Conservation (phyloP, 2,329 filamentous ascomycete genomes). For the Beauveria brongniartii region DNA sequence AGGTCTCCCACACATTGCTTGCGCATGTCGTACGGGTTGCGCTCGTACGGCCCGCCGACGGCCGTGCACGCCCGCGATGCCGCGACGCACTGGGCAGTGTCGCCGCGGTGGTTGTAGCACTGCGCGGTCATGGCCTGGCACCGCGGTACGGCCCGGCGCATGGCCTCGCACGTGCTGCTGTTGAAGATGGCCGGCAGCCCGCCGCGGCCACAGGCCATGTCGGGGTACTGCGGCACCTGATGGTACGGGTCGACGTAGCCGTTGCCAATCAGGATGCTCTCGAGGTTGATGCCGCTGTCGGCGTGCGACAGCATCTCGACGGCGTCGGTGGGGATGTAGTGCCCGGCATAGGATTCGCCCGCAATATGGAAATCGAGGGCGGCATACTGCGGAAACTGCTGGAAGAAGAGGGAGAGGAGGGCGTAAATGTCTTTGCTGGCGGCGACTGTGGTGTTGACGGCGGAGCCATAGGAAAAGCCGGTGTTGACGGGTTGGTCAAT, state of each 20-base stretch:
- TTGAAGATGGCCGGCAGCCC: slow-evolving; percentile 84
- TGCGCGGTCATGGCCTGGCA: slow-evolving; percentile 81
- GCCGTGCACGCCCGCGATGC: slow-evolving; percentile 99
- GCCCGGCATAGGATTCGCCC: slow-evolving; percentile 89
- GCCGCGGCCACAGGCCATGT: slow-evolving; percentile 95
- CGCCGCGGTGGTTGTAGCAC: slow-evolving; percentile 61
- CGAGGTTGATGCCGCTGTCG: slow-evolving; percentile 95
- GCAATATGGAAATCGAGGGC: slow-evolving; percentile 96
- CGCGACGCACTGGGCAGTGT: slow-evolving; percentile 70
- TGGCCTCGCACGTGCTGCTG: slow-evolving; percentile 67
- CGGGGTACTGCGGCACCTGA: slow-evolving; percentile 91
- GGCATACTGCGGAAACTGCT: slow-evolving; percentile 94
- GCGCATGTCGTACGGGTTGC: slow-evolving; percentile 92
- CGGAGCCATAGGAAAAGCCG: slow-evolving; percentile 89
- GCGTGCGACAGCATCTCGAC: slow-evolving; percentile 88
- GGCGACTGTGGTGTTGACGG: slow-evolving; percentile 87
- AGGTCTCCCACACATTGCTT: slow-evolving; percentile 62
- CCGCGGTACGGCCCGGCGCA: slow-evolving; percentile 87
- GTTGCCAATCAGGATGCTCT: slow-evolving; percentile 92
- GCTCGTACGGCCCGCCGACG: slow-evolving; percentile 88
- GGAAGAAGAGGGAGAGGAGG: slow-evolving; percentile 94
- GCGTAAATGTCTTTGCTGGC: slow-evolving; percentile 98
- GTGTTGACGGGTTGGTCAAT: slow-evolving; percentile 98
- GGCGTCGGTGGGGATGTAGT: slow-evolving; percentile 91
- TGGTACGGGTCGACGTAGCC: slow-evolving; percentile 88